Base-by-base conservation (phyloP, 805 yeast species). In the Kazachstania kunashirensis region DNA sequence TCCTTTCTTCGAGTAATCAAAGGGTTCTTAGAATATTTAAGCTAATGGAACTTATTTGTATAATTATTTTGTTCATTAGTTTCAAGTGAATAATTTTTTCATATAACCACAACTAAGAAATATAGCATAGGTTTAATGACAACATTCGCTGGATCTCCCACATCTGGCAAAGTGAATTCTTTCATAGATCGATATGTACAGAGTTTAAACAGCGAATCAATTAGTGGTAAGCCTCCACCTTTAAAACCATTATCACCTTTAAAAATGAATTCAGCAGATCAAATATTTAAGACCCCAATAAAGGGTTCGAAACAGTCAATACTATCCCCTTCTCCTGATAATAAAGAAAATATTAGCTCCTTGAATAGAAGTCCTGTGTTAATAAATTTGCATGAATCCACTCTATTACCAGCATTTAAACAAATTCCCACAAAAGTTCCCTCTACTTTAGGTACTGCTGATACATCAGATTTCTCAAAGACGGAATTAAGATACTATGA, bases 401-500 rank as follows among this genome's bases (percentile, higher is more conserved):
- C 30, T 3, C 7, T 18, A 24, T 4, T 9, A 6, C 15, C 11
- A 8, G 8, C 24, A 9, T 24, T 12, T 7, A 18, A 24, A 3
- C 19, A 16, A 3, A n/a, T 14, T 6, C 12, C 27, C 1, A 5
- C n/a, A 16, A 21, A 20, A 6, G 29, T 15, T 10, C 18, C 15
- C 7, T 10, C 14, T 2, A 15, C 26, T 3, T 11, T 20, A 9
- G 13, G 14, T 10, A 17, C 20, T 4, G 32, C 33, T 10, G 36
- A 35, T 28, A 19, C 36, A 3, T 20, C 42, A 1, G 29, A 34
- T 9, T 41, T 29, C 10, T 36, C 48, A 1, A 37, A 36, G 8
- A 46, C 48, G 13, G 58, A 59, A 29, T 30, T 37, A n/a, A 61
- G 71, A 43, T 78, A 78, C 5, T 83, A 84, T 53, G 92, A 83